Conservation (phyloP, 202 grass and related monocot species). For the Setaria italica region DNA sequence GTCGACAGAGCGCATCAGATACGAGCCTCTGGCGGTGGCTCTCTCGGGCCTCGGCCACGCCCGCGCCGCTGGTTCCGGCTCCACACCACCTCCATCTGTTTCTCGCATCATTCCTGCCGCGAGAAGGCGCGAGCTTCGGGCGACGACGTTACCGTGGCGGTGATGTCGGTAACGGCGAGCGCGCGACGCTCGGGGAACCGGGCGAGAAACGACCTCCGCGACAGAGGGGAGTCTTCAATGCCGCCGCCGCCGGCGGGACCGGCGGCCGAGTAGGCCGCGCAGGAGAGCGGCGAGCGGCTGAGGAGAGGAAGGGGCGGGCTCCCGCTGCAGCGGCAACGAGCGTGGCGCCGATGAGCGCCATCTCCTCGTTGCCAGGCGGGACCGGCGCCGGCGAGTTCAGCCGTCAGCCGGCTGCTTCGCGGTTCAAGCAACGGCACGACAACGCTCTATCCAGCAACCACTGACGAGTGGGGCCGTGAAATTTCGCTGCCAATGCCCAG, state of each 20-base stretch:
- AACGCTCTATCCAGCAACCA: neutral
- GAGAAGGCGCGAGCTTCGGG: neutral
- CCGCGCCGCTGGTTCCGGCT: too few species aligned
- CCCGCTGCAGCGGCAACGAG: conserved; percentile 55
- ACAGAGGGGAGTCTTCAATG: conserved; percentile 66
- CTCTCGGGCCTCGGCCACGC: too few species aligned
- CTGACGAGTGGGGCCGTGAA: neutral
- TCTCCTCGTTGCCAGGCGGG: conserved; percentile 54
- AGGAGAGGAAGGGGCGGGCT: neutral
- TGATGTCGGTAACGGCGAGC: conserved; percentile 79
- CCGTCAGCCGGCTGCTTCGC: neutral
- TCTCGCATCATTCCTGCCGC: conserved; percentile 89
- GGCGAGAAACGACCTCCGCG: conserved; percentile 45
- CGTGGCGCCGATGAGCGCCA: conserved; percentile 76
- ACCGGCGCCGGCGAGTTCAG: neutral
- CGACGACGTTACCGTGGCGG: conserved; percentile 59
- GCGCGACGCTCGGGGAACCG: conserved; percentile 62
- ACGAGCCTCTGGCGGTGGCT: too few species aligned
- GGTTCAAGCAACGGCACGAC: neutral
- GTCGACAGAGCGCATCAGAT: too few species aligned
- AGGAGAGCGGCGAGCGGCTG: conserved; percentile 48
- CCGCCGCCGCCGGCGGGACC: conserved; percentile 34
- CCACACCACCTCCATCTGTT: conserved; percentile 63
- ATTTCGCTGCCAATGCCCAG: too few species aligned
- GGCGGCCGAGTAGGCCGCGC: conserved; percentile 26